Evolutionary conservation across 768 basidiomycete genomes (phyloP).

Genomic region (Leucosporidium creatinivorum): DNA sequence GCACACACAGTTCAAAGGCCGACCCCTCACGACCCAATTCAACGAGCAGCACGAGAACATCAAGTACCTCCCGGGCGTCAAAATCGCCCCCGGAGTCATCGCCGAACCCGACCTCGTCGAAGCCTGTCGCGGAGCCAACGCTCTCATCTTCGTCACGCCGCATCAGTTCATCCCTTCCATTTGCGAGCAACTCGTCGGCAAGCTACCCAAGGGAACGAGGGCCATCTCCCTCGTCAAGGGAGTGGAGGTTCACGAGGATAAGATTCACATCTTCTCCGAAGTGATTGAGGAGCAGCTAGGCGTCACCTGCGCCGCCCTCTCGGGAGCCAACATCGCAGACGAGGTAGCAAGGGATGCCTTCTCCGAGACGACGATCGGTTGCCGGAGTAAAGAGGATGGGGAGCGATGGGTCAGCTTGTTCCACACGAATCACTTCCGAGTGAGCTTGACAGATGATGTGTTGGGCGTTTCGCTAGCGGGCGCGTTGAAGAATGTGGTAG

Average conservation of each 20-base stretch:
- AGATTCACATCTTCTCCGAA: slow-evolving; percentile 47
- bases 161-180: slow-evolving; percentile 47
- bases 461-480: slow-evolving; percentile 48
- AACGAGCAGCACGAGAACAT: slow-evolving; percentile 47
- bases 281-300: slow-evolving; percentile 44
- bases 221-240: slow-evolving; percentile 49
- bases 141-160: slow-evolving; percentile 48
- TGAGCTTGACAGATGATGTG: slow-evolving; percentile 46
- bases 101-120: slow-evolving; percentile 45
- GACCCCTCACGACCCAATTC: slow-evolving; percentile 44
- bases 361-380: slow-evolving; percentile 50
- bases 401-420: slow-evolving; percentile 46
- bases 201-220: slow-evolving; percentile 41
- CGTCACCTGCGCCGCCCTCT: slow-evolving; percentile 45
- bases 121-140: slow-evolving; percentile 46
- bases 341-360: slow-evolving; percentile 47
- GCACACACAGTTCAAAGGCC: slow-evolving; percentile 34
- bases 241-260: slow-evolving; percentile 44
- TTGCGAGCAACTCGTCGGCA: slow-evolving; percentile 44
- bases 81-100: slow-evolving; percentile 44
- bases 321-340: slow-evolving; percentile 49
- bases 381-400: slow-evolving; percentile 44
- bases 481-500: slow-evolving; percentile 49
- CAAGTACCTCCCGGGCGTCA: slow-evolving; percentile 45
- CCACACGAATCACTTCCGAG: slow-evolving; percentile 44